These are phyloP conservation scores for Aquilaria sinensis DNA, from an alignment of 345 rosid genomes.

Conservation along the genomic window DNA sequence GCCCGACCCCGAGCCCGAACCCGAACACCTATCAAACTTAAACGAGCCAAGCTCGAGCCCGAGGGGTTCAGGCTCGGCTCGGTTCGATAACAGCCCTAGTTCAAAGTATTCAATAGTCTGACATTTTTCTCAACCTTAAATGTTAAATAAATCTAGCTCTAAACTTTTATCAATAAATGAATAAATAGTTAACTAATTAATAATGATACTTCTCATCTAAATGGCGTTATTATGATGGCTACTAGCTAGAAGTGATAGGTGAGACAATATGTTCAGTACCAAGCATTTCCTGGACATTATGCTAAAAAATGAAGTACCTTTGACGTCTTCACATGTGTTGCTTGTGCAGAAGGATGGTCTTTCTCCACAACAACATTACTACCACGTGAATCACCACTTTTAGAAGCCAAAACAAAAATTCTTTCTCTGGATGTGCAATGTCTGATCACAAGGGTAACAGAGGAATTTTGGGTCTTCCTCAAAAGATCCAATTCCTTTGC, in stretches of 20 bases:
- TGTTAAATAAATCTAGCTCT: no score
- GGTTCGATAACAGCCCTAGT: no score
- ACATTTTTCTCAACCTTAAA: no score
- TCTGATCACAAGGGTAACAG: slow-evolving; percentile 37
- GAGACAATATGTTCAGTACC: background rate
- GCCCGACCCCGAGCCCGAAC: no score
- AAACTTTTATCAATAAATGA: no score
- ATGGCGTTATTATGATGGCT: no score
- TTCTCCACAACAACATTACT: slow-evolving; percentile 25
- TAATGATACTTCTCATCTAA: no score
- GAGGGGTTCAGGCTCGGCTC: no score
- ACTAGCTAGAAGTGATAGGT: background rate
- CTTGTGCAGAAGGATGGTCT: slow-evolving; percentile 26
- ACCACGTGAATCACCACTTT: slow-evolving; percentile 11
- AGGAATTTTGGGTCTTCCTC: slow-evolving; percentile 33
- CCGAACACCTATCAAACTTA: no score
- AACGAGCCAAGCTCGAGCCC: no score
- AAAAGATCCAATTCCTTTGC: slow-evolving; percentile 40
- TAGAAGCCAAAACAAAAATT: slow-evolving; percentile 22
- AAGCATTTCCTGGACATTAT: background rate
- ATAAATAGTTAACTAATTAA: no score
- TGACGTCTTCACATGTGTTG: slow-evolving; percentile 16
- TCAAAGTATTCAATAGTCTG: no score
- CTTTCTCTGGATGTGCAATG: slow-evolving; percentile 26
- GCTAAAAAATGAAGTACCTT: slow-evolving; percentile 37